phyloP scores from a whole-genome alignment of 164 flowering plant genomes.

The Nelumbo lutea region DNA sequence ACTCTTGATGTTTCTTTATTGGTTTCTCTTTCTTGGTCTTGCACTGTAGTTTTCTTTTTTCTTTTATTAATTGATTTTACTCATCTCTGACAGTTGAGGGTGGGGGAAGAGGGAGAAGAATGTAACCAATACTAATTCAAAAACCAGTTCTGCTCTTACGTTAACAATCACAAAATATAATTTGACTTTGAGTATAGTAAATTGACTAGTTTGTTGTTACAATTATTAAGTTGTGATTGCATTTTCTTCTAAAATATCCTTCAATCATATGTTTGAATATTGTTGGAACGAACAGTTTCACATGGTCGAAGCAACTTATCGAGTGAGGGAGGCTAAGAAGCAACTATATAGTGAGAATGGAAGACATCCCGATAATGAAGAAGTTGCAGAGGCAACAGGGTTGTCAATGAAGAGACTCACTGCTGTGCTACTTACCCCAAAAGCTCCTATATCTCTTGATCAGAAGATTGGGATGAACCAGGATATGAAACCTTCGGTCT shows the following conservation, averaged over 20 bases:
- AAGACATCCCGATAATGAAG: slow-evolving; percentile 66
- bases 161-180: neutral
- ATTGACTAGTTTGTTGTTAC: neutral
- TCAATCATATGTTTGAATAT: neutral
- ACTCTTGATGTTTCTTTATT: no score
- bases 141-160: neutral
- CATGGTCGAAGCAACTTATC: slow-evolving; percentile 94
- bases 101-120: no score
- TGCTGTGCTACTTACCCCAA: slow-evolving; percentile 63
- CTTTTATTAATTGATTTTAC: no score
- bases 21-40: no score
- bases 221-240: neutral
- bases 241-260: neutral
- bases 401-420: slow-evolving; percentile 80
- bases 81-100: no score
- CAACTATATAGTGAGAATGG: slow-evolving; percentile 60
- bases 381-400: slow-evolving; percentile 83
- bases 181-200: neutral
- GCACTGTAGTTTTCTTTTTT: no score
- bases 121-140: neutral
- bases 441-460: slow-evolving; percentile 87
- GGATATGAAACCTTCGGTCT: slow-evolving; percentile 75
- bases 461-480: slow-evolving; percentile 66
- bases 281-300: slow-evolving; percentile 48
- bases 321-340: slow-evolving; percentile 79